Conservation (phyloP, 306 rosid genomes). For the Casuarina cunninghamiana region DNA sequence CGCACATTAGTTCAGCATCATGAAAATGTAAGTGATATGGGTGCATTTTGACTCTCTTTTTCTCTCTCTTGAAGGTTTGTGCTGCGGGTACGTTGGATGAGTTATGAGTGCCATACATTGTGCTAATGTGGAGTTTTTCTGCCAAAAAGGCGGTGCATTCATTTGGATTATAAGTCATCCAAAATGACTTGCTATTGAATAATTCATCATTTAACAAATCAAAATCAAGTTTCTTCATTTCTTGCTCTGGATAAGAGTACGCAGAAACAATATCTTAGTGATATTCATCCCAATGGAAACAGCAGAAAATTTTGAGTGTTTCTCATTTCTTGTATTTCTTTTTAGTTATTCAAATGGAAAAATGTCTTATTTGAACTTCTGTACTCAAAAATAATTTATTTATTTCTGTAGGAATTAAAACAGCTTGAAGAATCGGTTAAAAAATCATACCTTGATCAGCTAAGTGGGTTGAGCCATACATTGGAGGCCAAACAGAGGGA, state of each 20-base stretch:
- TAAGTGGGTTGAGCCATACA: slow-evolving; percentile 54
- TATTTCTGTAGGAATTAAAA: slow-evolving; percentile 64
- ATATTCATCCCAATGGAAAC: background rate
- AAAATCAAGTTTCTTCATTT: background rate
- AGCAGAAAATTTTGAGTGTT: too few species aligned
- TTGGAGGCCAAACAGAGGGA: slow-evolving; percentile 75
- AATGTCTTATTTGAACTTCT: background rate
- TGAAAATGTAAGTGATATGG: slow-evolving; percentile 60
- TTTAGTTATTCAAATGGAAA: background rate
- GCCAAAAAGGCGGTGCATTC: background rate
- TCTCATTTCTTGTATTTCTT: background rate
- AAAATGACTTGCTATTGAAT: background rate
- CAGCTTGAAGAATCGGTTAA: slow-evolving; percentile 61
- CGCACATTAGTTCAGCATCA: slow-evolving; percentile 57
- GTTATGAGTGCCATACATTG: background rate
- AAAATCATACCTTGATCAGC: slow-evolving; percentile 62
- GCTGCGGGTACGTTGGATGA: background rate
- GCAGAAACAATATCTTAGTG: background rate
- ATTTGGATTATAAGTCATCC: background rate
- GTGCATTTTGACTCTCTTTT: slow-evolving; percentile 12
- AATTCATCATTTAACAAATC: background rate
- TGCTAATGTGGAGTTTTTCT: background rate
- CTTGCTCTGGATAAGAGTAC: background rate
- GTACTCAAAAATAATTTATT: background rate
- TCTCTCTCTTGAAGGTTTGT: background rate